Evolutionary conservation across 129 eudicot species (phyloP), one percentile per base, ranked within the genome.

Genomic region (Glebionis coronaria): DNA sequence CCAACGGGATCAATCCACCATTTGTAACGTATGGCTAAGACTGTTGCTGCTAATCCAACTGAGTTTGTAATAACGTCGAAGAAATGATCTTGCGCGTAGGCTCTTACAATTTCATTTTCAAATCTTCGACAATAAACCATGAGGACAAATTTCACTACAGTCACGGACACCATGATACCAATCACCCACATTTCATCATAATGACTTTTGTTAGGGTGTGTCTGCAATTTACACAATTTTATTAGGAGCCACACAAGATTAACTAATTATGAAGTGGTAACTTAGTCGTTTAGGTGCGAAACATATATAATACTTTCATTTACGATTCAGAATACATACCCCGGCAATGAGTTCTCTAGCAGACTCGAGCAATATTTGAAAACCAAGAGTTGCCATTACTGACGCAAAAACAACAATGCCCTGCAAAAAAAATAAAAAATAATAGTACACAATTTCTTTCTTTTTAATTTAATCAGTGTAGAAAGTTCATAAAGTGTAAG

Each of bases 1-100:
- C 98, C 98, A 10, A 81, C 59, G 15, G 98, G 96, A 82, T 92
- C 98, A 27, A 92, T 92, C 98, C 98, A 92, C 98, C 98, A 88
- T 70, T 54, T 28, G 83, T 31, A 92, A 5, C 68, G 82, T 56
- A 92, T 46, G 20, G 98, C 98, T 40, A 92, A 78, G 49, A 88
- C 82, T 16, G 96, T 91, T 65, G 98, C 77, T 44, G 67, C 85
- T 67, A 92, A 75, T 6, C 98, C 98, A 46, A 92, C 67, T 5
- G 96, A 88, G 82, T 92, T 92, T 44, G 98, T 92, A 60, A 92
- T 66, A 49, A 92, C 98, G 38, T 92, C 98, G 21, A 92, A 92
- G 31, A 86, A 82, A 74, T 92, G 98, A 73, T 92, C 98, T 56
- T 83, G 98, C 16, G 98, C 98, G 42, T 88, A 92, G 16, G 98